These are phyloP conservation scores for Asterophora parasitica DNA, from an alignment of 768 basidiomycete genomes.

Conservation along the genomic window DNA sequence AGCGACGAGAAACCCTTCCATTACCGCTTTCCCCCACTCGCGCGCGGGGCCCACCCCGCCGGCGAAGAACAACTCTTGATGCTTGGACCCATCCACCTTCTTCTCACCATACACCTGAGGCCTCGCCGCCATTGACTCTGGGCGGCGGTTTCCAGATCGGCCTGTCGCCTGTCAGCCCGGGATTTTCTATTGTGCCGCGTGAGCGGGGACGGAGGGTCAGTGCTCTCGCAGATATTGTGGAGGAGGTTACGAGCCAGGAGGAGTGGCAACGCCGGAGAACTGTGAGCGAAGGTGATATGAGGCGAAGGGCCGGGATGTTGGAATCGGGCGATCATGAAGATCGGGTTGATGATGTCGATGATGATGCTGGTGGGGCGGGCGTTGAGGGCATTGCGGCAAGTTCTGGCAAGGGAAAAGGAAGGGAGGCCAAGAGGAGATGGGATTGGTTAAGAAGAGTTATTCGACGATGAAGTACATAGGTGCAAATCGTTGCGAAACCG, in stretches of 20 bases:
- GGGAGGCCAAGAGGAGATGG: slow-evolving; percentile 17
- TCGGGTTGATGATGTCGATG: slow-evolving; percentile 10
- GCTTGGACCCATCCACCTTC: not conserved
- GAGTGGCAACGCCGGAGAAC: slow-evolving; percentile 36
- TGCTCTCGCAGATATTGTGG: slow-evolving; percentile 30
- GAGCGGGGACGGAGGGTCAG: slow-evolving; percentile 44
- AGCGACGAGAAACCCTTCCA: not conserved
- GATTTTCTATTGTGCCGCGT: slow-evolving; percentile 63
- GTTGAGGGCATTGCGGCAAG: not conserved
- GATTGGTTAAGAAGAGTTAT: slow-evolving; percentile 24
- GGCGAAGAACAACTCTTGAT: slow-evolving; percentile 13
- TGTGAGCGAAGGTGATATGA: slow-evolving; percentile 47
- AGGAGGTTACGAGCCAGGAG: slow-evolving; percentile 18
- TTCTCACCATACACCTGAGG: not conserved
- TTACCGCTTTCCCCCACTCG: not conserved
- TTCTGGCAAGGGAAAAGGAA: slow-evolving; percentile 7
- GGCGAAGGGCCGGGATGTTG: slow-evolving; percentile 14
- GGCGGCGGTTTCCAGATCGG: slow-evolving; percentile 69
- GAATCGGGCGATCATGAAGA: slow-evolving; percentile 4
- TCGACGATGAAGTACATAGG: not conserved
- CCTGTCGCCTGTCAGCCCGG: slow-evolving; percentile 69
- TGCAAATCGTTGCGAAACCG: too few relatives aligned
- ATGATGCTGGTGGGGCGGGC: not conserved
- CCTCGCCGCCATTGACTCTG: slow-evolving; percentile 27
- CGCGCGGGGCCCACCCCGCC: not conserved